Percentiles rank a stretch among this genome's conserved stretches.
Conservation (phyloP, 352 stramenopile genomes). For the Globisporangium parvum region DNA sequence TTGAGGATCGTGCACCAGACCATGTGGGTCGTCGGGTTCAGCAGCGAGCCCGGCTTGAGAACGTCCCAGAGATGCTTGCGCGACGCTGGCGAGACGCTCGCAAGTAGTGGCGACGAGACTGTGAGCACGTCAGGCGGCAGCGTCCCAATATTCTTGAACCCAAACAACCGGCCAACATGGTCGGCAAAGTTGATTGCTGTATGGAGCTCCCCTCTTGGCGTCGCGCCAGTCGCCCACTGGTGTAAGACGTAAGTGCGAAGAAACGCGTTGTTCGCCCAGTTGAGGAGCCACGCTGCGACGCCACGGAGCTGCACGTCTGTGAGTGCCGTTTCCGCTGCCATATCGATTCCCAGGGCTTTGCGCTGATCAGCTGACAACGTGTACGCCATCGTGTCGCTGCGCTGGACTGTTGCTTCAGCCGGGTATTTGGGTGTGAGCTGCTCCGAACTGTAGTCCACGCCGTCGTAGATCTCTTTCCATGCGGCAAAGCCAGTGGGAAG, state of each 20-base stretch:
- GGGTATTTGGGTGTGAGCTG: conserved; percentile 35
- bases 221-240: conserved; percentile 44
- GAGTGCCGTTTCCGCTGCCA: conserved; percentile 25
- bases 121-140: conserved; percentile 8
- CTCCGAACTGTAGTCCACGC: conserved; percentile 46
- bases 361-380: conserved; percentile 19
- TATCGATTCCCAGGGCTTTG: conserved; percentile 18
- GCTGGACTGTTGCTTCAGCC: conserved; percentile 14
- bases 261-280: conserved; percentile 34
- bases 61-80: conserved; percentile 45
- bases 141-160: conserved; percentile 10
- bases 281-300: conserved; percentile 44
- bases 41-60: conserved; percentile 24
- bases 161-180: conserved; percentile 24
- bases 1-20: conserved; percentile 39
- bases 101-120: conserved; percentile 3
- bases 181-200: conserved; percentile 20
- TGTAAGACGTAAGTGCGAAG: conserved; percentile 37
- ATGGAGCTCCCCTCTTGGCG: conserved; percentile 26
- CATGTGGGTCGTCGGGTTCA: conserved; percentile 35
- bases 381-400: conserved; percentile 14
- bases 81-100: conserved; percentile 13
- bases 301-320: conserved; percentile 30
- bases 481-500: conserved; percentile 46
- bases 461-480: conserved; percentile 58